Percentiles rank a stretch among this genome's conserved stretches.
Evolutionary conservation across 345 rosid genomes (phyloP).

Genomic region (Eucalyptus polybractea): DNA sequence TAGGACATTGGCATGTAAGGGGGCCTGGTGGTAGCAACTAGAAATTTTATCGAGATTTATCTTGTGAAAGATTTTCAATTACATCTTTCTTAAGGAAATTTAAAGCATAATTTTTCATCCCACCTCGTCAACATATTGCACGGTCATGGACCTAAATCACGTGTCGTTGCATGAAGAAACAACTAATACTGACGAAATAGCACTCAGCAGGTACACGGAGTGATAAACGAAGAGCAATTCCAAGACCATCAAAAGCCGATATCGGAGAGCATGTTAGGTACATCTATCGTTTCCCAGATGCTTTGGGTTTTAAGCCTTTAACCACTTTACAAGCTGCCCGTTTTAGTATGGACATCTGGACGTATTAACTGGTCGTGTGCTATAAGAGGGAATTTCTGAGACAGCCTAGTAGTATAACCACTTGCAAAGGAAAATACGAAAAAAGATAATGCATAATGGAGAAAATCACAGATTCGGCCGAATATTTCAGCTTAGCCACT

Average conservation of each 20-base stretch:
- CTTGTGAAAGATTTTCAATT: background rate
- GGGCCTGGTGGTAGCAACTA: background rate
- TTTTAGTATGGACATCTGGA: background rate
- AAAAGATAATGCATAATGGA: background rate
- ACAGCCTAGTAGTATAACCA: background rate
- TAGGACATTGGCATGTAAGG: background rate
- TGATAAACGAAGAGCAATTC: background rate
- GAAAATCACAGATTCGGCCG: background rate
- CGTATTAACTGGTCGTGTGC: background rate
- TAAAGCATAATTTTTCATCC: background rate
- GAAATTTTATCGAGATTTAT: background rate
- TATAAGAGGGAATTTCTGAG: background rate
- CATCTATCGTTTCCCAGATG: background rate
- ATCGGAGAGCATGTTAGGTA: background rate
- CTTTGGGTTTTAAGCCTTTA: background rate
- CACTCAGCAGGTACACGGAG: background rate
- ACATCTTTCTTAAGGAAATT: background rate
- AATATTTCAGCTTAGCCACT: background rate
- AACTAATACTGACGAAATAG: background rate
- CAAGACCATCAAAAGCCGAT: background rate
- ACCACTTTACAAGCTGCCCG: background rate
- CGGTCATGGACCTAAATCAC: background rate
- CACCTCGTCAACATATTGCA: background rate
- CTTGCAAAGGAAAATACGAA: background rate
- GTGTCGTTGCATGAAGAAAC: background rate